Conservation (phyloP, 805 yeast species). For the Candida takata region DNA sequence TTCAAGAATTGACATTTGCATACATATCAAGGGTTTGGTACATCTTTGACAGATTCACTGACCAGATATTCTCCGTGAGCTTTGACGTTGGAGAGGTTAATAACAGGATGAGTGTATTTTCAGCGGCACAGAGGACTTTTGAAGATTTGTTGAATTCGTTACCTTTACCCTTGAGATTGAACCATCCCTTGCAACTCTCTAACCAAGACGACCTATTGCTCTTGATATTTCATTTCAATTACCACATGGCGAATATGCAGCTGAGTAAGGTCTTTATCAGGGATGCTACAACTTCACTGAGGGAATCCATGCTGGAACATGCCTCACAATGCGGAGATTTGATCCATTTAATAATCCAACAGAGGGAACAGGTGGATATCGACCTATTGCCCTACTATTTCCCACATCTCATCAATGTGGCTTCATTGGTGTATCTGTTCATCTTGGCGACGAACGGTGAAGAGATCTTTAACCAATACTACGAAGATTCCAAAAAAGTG, state of each 20-base stretch:
- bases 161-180: constrained; percentile 13
- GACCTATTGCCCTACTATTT: constrained; percentile 14
- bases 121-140: constrained; percentile 20
- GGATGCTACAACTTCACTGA: constrained; percentile 3
- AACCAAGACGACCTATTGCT: constrained; percentile 7
- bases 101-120: constrained; percentile 20
- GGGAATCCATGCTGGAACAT: constrained; percentile 8
- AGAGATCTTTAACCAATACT: neutral
- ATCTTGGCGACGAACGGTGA: neutral
- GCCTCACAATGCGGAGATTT: constrained; percentile 15
- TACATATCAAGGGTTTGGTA: constrained; percentile 25
- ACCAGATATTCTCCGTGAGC: constrained; percentile 27
- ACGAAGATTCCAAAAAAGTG: neutral
- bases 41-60: constrained; percentile 27
- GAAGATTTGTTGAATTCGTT: constrained; percentile 20
- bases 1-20: constrained; percentile 23
- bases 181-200: constrained; percentile 1
- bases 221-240: constrained; percentile 22
- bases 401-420: constrained; percentile 6
- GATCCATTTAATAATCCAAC: neutral
- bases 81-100: constrained; percentile 29
- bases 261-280: constrained; percentile 19
- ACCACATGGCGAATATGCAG: constrained; percentile 17
- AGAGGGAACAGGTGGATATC: neutral
- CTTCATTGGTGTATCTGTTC: constrained; percentile 9